Base-by-base conservation (phyloP, 1,284 basidiomycete genomes). In the Leccinum fallax region DNA sequence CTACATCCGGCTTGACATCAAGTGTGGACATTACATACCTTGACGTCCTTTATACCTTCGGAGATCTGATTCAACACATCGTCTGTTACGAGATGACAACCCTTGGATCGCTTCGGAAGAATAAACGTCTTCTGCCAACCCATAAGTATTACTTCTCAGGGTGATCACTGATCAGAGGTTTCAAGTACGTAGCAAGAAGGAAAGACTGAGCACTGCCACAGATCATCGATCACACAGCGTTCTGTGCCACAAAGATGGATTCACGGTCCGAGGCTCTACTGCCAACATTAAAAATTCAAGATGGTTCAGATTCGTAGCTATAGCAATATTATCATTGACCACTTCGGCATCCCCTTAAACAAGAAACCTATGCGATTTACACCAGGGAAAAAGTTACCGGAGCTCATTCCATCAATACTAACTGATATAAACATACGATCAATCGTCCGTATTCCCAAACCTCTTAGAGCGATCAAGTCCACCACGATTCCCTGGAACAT, bases 41-140 rank as follows among this genome's bases (percentile, higher is more conserved):
- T 80, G 21, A 92, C 85, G 53, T 82, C 83, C 65, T 85, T 80
- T 55, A 98, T 76, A 0, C 94, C 95, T 53, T 89, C 83, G 62
- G 83, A 78, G 65, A 96, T 89, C 56, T 94, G 86, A 6, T 75
- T 70, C 51, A 89, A 68, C 15, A 98, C 82, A 69, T 94, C 90
- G 53, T 89, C 81, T 7, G 94, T 96, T 51, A 98, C 83, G n/a
- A 97, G 83, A 78, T 97, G 90, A 70, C 93, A 94, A 64, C 90
- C 89, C 71, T 90, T 92, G 32, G 80, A 75, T 52, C 80, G 81
- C 66, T 78, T 82, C 3, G 78, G 72, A 30, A 93, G 79, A 1
- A 84, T 85, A 75, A 97, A 95, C 7, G 89, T 89, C 76, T 90
- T 95, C 74, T 97, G 95, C 93, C 94, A 97, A 61, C 89, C 92